These are phyloP conservation scores for Monascus ruber DNA, from an alignment of 2,329 filamentous ascomycete genomes.

Conservation along the genomic window DNA sequence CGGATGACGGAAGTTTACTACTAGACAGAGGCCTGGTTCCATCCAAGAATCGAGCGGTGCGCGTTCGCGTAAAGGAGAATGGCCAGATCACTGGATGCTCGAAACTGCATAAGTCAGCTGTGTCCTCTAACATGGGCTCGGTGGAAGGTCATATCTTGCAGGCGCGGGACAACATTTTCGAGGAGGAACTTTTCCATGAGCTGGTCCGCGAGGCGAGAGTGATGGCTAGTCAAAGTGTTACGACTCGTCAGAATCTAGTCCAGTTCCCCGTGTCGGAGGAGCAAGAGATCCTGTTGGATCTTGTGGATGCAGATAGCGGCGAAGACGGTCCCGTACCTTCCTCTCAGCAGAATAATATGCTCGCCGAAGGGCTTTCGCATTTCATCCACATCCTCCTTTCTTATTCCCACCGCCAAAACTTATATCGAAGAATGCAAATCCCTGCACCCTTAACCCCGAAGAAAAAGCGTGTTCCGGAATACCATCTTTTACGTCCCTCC, in stretches of 20 bases:
- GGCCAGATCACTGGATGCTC: constrained; percentile 49
- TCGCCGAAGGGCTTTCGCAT: constrained; percentile 56
- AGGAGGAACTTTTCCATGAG: constrained; percentile 79
- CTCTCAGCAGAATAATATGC: constrained; percentile 18
- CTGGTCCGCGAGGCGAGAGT: constrained; percentile 68
- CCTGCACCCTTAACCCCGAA: constrained; percentile 45
- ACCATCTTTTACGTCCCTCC: constrained; percentile 50
- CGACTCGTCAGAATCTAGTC: constrained; percentile 48
- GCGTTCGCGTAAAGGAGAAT: constrained; percentile 53
- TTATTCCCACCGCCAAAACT: constrained; percentile 66
- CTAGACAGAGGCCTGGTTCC: constrained; percentile 53
- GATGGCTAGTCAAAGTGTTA: constrained; percentile 60
- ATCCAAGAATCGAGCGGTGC: constrained; percentile 47
- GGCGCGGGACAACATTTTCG: constrained; percentile 41
- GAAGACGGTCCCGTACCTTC: constrained; percentile 17
- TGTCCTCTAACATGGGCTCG: constrained; percentile 11
- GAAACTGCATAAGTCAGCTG: constrained; percentile 7
- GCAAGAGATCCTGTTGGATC: constrained; percentile 54
- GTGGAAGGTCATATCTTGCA: constrained; percentile 27
- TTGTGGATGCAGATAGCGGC: constrained; percentile 47
- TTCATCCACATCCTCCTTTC: constrained; percentile 65
- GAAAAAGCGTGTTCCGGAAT: constrained; percentile 39
- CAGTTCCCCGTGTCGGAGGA: constrained; percentile 43
- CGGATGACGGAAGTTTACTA: constrained; percentile 60
- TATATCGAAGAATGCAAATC: constrained; percentile 51